These are phyloP conservation scores for Starmerella asiatica DNA, from an alignment of 805 yeast species.

Conservation along the genomic window DNA sequence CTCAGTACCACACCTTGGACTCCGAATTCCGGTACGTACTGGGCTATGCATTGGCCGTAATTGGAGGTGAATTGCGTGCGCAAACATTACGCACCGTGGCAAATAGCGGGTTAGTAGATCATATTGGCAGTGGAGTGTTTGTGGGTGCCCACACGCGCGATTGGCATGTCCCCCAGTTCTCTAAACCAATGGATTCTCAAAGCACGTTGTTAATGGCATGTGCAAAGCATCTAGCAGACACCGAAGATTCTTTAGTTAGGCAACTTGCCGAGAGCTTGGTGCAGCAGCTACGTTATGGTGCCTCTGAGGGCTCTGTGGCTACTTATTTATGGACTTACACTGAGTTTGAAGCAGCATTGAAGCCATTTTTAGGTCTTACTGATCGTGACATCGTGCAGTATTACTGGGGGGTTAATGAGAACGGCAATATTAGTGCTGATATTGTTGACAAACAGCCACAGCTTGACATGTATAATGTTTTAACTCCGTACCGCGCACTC, in stretches of 20 bases:
- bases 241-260: conserved; percentile 1
- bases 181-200: conserved; percentile 30
- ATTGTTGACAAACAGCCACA: conserved; percentile 25
- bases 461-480: conserved; percentile 25
- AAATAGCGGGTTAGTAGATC: conserved; percentile 30
- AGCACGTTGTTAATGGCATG: conserved; percentile 27
- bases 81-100: conserved; percentile 24
- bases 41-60: conserved; percentile 13
- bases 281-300: conserved; percentile 3
- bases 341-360: conserved; percentile 26
- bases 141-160: conserved; percentile 29
- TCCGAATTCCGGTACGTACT: conserved; percentile 29
- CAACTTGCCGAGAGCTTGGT: conserved; percentile 16
- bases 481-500: conserved; percentile 19
- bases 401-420: conserved; percentile 27
- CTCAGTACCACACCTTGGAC: conserved; percentile 7
- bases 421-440: conserved; percentile 28
- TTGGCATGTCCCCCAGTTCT: conserved; percentile 32
- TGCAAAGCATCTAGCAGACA: conserved; percentile 13
- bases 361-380: conserved; percentile 15
- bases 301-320: conserved; percentile 1
- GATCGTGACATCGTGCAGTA: conserved; percentile 28
- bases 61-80: conserved; percentile 19
- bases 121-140: conserved; percentile 28
- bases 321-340: conserved; percentile 27